Evolutionary conservation across 2,329 filamentous ascomycete genomes (phyloP).

Genomic region (Massarina eburnea): DNA sequence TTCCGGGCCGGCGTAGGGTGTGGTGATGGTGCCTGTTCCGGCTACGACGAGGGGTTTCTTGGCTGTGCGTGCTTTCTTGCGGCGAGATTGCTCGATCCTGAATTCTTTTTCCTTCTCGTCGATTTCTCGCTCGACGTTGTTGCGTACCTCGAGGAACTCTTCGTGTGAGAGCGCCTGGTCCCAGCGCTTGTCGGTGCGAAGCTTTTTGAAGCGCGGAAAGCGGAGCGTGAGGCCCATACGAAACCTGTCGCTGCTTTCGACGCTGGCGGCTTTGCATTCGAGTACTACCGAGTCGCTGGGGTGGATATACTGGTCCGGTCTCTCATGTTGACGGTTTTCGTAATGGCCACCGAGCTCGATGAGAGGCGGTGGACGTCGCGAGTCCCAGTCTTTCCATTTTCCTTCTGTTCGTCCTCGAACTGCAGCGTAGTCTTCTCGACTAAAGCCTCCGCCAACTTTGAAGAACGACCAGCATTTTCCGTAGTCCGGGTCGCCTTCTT

Average conservation of each 20-base stretch:
- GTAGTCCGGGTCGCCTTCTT: slow-evolving; percentile 56
- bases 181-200: slow-evolving; percentile 86
- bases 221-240: slow-evolving; percentile 75
- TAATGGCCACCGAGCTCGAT: slow-evolving; percentile 73
- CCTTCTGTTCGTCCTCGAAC: slow-evolving; percentile 83
- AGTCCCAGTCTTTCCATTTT: slow-evolving; percentile 88
- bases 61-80: slow-evolving; percentile 61
- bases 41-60: slow-evolving; percentile 74
- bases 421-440: slow-evolving; percentile 78
- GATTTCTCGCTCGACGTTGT: slow-evolving; percentile 68
- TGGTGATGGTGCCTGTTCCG: slow-evolving; percentile 56
- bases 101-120: slow-evolving; percentile 70
- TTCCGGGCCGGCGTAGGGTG: slow-evolving; percentile 58
- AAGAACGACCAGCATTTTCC: slow-evolving; percentile 93
- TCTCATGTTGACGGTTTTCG: slow-evolving; percentile 72
- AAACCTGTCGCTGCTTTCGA: slow-evolving; percentile 76
- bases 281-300: slow-evolving; percentile 85
- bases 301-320: slow-evolving; percentile 90
- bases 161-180: slow-evolving; percentile 73
- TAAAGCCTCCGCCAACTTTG: slow-evolving; percentile 95
- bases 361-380: slow-evolving; percentile 72
- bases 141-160: slow-evolving; percentile 73
- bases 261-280: slow-evolving; percentile 82
- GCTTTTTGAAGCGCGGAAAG: slow-evolving; percentile 83
- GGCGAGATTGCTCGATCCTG: slow-evolving; percentile 67